Evolutionary conservation across 129 eudicot species (phyloP).

Genomic region (Apium graveolens): DNA sequence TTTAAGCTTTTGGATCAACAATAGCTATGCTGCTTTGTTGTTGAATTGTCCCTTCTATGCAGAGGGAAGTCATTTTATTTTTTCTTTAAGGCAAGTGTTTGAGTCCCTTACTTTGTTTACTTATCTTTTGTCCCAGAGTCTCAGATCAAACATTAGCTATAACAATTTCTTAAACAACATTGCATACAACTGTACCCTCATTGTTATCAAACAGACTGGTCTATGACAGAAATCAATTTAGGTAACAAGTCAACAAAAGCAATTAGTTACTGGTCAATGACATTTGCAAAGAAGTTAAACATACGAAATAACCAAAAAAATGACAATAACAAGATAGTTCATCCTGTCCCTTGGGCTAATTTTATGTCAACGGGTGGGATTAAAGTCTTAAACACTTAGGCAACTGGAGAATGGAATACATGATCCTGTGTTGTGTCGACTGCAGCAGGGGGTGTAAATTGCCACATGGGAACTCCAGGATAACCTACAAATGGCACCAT

Average conservation of each 20-base stretch:
- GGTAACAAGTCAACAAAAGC: background rate
- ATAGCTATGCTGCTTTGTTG: no score
- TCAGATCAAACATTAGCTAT: no score
- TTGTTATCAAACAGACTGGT: background rate
- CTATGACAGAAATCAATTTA: background rate
- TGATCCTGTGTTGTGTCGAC: slow-evolving; percentile 77
- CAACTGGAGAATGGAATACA: slow-evolving; percentile 26
- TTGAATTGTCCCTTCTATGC: no score
- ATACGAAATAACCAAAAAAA: background rate
- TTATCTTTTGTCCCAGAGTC: no score
- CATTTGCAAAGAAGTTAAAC: background rate
- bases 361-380: background rate
- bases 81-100: no score
- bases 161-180: no score
- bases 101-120: no score
- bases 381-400: background rate
- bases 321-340: background rate
- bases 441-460: slow-evolving; percentile 51
- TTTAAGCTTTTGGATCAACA: no score
- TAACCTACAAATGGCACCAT: slow-evolving; percentile 49
- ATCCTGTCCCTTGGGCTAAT: background rate
- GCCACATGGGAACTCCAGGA: slow-evolving; percentile 81
- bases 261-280: background rate
- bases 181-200: no score
- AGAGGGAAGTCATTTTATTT: no score